Base-by-base conservation (phyloP, 2,329 filamentous ascomycete genomes). In the Verticillium dahliae region DNA sequence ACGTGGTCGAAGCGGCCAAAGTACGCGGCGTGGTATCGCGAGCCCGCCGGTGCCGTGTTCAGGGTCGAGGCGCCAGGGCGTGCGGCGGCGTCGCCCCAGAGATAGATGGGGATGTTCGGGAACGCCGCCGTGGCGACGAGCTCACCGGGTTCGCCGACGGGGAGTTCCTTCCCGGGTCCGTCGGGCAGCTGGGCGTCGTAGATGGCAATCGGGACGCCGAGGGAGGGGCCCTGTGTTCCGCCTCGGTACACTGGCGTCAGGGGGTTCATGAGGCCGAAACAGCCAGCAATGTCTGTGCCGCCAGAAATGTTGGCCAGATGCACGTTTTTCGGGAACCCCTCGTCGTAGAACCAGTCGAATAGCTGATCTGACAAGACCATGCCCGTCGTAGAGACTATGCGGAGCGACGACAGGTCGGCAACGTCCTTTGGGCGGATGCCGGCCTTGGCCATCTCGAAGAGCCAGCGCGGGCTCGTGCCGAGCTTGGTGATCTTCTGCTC, bases 311-410 rank as follows among this genome's bases (percentile, higher is more conserved):
- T 94, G 34, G 77, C 81, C 1, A 96, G 78, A 31, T 92, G 90
- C 0, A 87, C 83, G 56, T 80, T 76, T 0, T 78, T 64, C 0
- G 90, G 89, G 71, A 96, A 96, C 0, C 81, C 90, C 7, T 79
- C 75, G 66, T 91, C 88, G 70, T 93, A 76, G 80, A 90, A 79
- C 91, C 91, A 96, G 56, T 92, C 87, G 69, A 92, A 94, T 38
- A 91, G 78, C 45, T 88, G 84, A 57, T 92, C 86, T 0, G 89
- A 85, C 2, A 95, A 80, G 0, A 95, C 90, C 90, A 94, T 94
- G 3, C 91, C 91, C 0, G 91, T 96, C 59, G 84, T 88, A 0
- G 81, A 86, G 35, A 94, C 89, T 3, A 79, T 73, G 34, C 78
- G 76, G 33, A 96, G 77, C 6, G 73, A 74, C 7, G 82, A 84